Evolutionary conservation across 2,329 filamentous ascomycete species (phyloP), one percentile per base, ranked within the genome.

Genomic region (Sclerotinia sclerotiorum): DNA sequence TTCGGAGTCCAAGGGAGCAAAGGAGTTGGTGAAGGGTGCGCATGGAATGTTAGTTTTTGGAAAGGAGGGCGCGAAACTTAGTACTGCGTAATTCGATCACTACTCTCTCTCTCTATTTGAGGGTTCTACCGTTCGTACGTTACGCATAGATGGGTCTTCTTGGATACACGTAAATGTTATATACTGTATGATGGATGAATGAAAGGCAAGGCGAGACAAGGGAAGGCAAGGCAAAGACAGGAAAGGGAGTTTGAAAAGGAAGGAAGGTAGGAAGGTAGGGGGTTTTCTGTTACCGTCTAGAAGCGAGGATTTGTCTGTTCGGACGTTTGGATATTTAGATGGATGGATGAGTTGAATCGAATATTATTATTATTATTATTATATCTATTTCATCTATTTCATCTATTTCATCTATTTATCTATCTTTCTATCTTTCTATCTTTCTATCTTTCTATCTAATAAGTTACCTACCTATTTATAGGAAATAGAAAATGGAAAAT

Each of bases 41-140:
- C 83, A 85, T 74, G 84, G 80, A 24, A 81, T 80, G 76, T 76
- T 86, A 42, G 82, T 85, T n/a, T 85, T 85, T 72, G 74, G 78
- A 49, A 81, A 79, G 52, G 79, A 78, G 21, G 79, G 75, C 44
- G 80, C 79, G 5, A 76, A 75, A 19, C 80, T 83, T 79, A 61
- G 65, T 61, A 27, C 46, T n/a, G 54, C 54, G 19, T 67, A 27
- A 61, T n/a, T 42, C 39, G 13, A 42, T 42, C 54, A 51, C 48
- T 21, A 10, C 8, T 2, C 35, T 35, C 35, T 35, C 35, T 10
- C 4, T 35, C 3, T 32, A 35, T 24, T 27, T 15, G 39, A 42
- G n/a, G 39, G 27, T n/a, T 24, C 32, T 29, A 70, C 13, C 39
- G 15, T 42, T 5, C 76, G 44, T 74, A 76, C 32, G 73, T 42